Evolutionary conservation across 371 early-diverging fungal species (phyloP).

Genomic region (Circinella umbellata): DNA sequence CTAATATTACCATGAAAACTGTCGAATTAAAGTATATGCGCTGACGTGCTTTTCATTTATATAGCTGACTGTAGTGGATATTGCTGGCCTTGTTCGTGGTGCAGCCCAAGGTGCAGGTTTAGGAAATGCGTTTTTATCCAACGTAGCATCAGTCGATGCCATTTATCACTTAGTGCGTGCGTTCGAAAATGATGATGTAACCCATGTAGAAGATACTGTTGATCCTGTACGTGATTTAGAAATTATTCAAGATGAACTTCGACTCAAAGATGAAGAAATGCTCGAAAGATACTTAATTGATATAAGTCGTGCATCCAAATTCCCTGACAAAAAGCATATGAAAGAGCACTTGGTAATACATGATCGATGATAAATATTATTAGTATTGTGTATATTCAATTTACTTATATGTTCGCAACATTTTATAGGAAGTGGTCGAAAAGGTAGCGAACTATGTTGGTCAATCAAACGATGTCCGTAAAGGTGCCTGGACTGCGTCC

Average conservation of each 20-base stretch:
- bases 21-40: too few relatives aligned
- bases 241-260: slow-evolving; percentile 89
- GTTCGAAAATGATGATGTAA: slow-evolving; percentile 86
- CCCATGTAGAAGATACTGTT: slow-evolving; percentile 90
- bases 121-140: slow-evolving; percentile 93
- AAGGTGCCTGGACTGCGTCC: slow-evolving; percentile 41
- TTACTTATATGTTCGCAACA: not conserved
- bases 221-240: slow-evolving; percentile 91
- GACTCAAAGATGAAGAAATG: slow-evolving; percentile 87
- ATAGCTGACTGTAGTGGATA: slow-evolving; percentile 88
- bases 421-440: slow-evolving; percentile 44
- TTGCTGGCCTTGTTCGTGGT: slow-evolving; percentile 96
- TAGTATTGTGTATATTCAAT: not conserved
- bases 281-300: slow-evolving; percentile 58
- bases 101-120: slow-evolving; percentile 82
- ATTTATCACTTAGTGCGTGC: slow-evolving; percentile 90
- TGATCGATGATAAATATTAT: not conserved
- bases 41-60: not conserved
- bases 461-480: slow-evolving; percentile 46
- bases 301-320: slow-evolving; percentile 46
- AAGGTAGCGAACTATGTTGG: slow-evolving; percentile 50
- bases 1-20: not conserved
- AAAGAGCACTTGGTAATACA: slow-evolving; percentile 77
- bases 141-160: slow-evolving; percentile 92
- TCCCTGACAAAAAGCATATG: slow-evolving; percentile 71